Evolutionary conservation across 2,329 filamentous ascomycete genomes (phyloP).

Genomic region (Cladobotryum mycophilum): DNA sequence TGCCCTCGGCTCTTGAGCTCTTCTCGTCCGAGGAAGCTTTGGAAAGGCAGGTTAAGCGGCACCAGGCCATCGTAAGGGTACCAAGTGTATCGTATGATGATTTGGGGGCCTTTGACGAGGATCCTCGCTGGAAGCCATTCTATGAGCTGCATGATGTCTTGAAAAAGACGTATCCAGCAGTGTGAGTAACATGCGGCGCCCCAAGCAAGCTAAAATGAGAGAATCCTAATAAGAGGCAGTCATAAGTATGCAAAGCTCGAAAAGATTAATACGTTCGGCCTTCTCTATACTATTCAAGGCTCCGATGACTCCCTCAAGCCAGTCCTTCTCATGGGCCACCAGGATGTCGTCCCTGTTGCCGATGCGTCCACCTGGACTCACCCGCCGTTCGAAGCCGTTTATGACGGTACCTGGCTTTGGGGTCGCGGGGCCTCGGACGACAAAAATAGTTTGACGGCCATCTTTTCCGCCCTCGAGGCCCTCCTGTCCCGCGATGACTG

Average conservation of each 20-base stretch:
- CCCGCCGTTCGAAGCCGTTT: constrained; percentile 37
- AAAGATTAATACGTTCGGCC: constrained; percentile 55
- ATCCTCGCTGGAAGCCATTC: constrained; percentile 49
- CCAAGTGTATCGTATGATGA: constrained; percentile 52
- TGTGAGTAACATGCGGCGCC: constrained; percentile 28
- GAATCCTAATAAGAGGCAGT: constrained; percentile 18
- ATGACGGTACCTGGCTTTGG: constrained; percentile 38
- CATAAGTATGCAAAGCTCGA: constrained; percentile 40
- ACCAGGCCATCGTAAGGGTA: constrained; percentile 50
- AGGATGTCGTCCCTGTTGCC: constrained; percentile 39
- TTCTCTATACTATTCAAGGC: constrained; percentile 55
- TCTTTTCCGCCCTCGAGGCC: constrained; percentile 38
- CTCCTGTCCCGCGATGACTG: constrained; percentile 44
- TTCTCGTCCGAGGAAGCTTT: constrained; percentile 29
- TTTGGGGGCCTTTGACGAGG: constrained; percentile 46
- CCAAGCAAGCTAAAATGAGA: background rate
- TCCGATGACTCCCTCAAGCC: constrained; percentile 42
- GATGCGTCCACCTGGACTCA: constrained; percentile 41
- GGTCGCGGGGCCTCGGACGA: constrained; percentile 38
- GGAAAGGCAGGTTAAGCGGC: constrained; percentile 38
- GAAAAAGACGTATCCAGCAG: constrained; percentile 41
- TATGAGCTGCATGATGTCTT: constrained; percentile 44
- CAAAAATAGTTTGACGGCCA: constrained; percentile 37
- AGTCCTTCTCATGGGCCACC: constrained; percentile 35
- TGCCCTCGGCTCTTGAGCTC: constrained; percentile 26